These are phyloP conservation scores for Lathyrus tuberosus DNA, from an alignment of 306 rosid genomes.

Conservation along the genomic window DNA sequence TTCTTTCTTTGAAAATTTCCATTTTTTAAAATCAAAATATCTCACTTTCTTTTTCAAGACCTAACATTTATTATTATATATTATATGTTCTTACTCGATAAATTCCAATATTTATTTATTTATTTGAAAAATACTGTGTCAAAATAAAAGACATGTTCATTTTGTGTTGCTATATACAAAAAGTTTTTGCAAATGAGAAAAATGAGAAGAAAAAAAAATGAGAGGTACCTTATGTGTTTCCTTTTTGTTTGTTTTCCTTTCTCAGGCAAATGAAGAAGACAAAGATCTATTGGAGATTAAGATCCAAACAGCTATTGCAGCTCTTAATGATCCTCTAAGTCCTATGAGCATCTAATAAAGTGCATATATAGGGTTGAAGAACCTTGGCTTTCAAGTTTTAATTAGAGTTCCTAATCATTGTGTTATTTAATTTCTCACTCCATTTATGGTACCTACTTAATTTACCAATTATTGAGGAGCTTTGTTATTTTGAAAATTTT, in stretches of 20 bases:
- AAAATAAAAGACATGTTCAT: too few relatives aligned
- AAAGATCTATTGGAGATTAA: slow-evolving; percentile 66
- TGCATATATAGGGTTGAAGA: slow-evolving; percentile 8
- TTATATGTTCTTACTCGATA: too few relatives aligned
- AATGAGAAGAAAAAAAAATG: background rate
- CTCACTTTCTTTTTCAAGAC: too few relatives aligned
- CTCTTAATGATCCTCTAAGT: slow-evolving; percentile 78
- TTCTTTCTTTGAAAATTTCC: too few relatives aligned
- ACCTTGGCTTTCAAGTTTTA: slow-evolving; percentile 23
- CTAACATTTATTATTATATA: too few relatives aligned
- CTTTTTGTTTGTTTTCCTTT: slow-evolving; percentile 1
- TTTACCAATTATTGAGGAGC: background rate
- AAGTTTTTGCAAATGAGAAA: background rate
- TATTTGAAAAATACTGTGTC: too few relatives aligned
- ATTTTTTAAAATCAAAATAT: too few relatives aligned
- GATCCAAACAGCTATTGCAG: slow-evolving; percentile 74
- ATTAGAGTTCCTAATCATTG: background rate
- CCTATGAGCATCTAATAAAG: slow-evolving; percentile 71
- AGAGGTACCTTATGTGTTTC: background rate
- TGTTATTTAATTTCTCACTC: background rate
- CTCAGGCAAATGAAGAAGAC: slow-evolving; percentile 87
- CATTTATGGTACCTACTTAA: background rate
- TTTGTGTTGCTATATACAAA: background rate
- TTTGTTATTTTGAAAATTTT: slow-evolving; percentile 14
- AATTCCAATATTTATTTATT: too few relatives aligned